Percentiles rank a stretch among this genome's conserved stretches.
phyloP scores from a whole-genome alignment of 1,284 basidiomycete genomes.

The Apiotrichum gracile region DNA sequence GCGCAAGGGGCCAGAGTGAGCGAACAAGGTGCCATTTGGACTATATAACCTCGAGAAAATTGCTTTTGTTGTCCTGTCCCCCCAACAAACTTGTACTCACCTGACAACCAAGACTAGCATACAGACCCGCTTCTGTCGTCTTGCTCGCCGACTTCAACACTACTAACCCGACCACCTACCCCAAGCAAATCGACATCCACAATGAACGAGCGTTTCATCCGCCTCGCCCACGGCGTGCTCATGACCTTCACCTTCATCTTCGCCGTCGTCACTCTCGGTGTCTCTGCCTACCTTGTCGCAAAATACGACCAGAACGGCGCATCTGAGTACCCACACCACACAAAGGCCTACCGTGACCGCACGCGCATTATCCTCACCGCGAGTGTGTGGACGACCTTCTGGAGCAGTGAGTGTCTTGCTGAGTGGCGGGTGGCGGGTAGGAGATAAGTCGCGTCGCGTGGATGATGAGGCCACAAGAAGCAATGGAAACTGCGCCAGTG shows the following conservation, averaged over 20 bases:
- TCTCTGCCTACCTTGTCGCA: conserved; percentile 27
- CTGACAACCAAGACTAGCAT: too few species aligned
- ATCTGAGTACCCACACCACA: conserved; percentile 44
- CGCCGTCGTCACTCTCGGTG: conserved; percentile 40
- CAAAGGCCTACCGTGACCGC: conserved; percentile 39
- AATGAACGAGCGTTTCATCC: conserved; percentile 40
- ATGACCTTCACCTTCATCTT: conserved; percentile 36
- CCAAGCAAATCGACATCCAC: conserved; percentile 1
- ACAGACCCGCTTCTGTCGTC: too few species aligned
- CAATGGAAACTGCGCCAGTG: too few species aligned
- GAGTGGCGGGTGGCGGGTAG: not conserved
- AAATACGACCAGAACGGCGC: conserved; percentile 43
- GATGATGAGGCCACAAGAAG: too few species aligned
- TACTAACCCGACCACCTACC: not conserved
- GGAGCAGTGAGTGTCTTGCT: not conserved
- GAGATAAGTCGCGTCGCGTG: too few species aligned
- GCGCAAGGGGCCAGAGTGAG: too few species aligned
- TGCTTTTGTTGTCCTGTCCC: too few species aligned
- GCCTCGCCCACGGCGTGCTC: conserved; percentile 34
- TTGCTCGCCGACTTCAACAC: too few species aligned
- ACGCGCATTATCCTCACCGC: conserved; percentile 46
- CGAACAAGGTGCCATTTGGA: too few species aligned
- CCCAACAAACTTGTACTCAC: too few species aligned
- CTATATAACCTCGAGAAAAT: too few species aligned
- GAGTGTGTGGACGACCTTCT: conserved; percentile 37